phyloP scores from a whole-genome alignment of 139 green algal genomes.

The Zygnema circumcarinatum region DNA sequence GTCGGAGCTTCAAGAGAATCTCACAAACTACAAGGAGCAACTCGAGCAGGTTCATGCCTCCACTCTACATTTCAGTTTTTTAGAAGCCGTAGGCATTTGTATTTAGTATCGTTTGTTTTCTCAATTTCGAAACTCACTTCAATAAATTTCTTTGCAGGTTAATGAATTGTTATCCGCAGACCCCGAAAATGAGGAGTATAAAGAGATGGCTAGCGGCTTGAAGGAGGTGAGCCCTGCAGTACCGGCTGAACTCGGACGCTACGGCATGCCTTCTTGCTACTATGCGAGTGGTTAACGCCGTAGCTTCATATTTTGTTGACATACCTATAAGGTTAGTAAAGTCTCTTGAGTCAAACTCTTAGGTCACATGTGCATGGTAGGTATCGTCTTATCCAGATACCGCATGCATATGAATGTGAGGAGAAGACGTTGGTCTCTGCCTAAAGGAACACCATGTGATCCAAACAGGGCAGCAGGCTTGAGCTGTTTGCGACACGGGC shows the following conservation, averaged over 20 bases:
- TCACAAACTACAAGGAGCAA: constrained; percentile 30
- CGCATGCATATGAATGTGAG: neutral
- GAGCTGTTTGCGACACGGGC: neutral
- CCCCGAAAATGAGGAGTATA: constrained; percentile 53
- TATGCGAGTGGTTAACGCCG: too few species aligned
- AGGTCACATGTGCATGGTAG: neutral
- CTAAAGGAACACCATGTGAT: constrained; percentile 2
- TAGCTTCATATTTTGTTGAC: too few species aligned
- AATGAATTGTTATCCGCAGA: constrained; percentile 45
- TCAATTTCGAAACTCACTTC: too few species aligned
- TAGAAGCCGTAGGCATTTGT: neutral
- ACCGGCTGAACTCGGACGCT: neutral
- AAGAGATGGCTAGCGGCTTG: constrained; percentile 42
- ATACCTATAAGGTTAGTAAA: too few species aligned
- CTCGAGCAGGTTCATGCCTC: constrained; percentile 22
- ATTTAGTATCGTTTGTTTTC: too few species aligned
- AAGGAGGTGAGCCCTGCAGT: constrained; percentile 39
- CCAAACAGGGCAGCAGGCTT: neutral
- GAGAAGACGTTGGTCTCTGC: neutral
- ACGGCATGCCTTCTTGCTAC: neutral
- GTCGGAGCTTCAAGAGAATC: constrained; percentile 24
- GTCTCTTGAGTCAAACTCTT: too few species aligned
- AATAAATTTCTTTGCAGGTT: constrained; percentile 30
- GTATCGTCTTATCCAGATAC: neutral
- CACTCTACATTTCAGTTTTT: neutral